phyloP scores from a whole-genome alignment of 257 asterid species.

The Solanum ossicruentum region DNA sequence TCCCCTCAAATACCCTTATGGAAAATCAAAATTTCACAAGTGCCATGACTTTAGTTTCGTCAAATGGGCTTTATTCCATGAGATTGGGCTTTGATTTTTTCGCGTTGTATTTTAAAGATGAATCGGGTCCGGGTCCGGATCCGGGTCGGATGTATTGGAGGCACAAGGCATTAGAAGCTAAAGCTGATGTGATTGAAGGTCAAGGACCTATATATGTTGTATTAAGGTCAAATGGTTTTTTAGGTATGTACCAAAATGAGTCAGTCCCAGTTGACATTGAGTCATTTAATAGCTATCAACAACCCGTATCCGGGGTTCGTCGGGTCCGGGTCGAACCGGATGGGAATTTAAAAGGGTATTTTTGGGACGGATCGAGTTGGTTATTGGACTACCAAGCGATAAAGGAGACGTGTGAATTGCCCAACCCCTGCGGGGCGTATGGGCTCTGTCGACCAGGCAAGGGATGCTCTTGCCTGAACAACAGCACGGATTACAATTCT shows the following conservation, averaged over 20 bases:
- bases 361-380: constrained; percentile 88
- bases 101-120: constrained; percentile 42
- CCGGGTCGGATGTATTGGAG: constrained; percentile 49
- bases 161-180: constrained; percentile 66
- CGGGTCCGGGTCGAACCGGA: constrained; percentile 68
- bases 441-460: constrained; percentile 57
- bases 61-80: constrained; percentile 72
- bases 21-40: constrained; percentile 65
- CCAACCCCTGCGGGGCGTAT: constrained; percentile 63
- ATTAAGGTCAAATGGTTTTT: constrained; percentile 46
- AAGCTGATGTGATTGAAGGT: constrained; percentile 42
- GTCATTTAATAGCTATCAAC: constrained; percentile 63
- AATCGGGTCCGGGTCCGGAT: constrained; percentile 13
- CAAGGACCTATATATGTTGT: constrained; percentile 47
- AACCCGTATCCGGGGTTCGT: constrained; percentile 35
- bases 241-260: constrained; percentile 77
- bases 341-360: constrained; percentile 67
- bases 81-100: constrained; percentile 51
- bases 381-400: constrained; percentile 47
- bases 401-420: constrained; percentile 56
- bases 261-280: constrained; percentile 57
- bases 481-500: constrained; percentile 21
- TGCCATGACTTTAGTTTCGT: constrained; percentile 46
- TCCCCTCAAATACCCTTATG: constrained; percentile 78
- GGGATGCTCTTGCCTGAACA: constrained; percentile 60